Evolutionary conservation across 73 alveolate genomes (phyloP).

Genomic region (Diophrys sp.): DNA sequence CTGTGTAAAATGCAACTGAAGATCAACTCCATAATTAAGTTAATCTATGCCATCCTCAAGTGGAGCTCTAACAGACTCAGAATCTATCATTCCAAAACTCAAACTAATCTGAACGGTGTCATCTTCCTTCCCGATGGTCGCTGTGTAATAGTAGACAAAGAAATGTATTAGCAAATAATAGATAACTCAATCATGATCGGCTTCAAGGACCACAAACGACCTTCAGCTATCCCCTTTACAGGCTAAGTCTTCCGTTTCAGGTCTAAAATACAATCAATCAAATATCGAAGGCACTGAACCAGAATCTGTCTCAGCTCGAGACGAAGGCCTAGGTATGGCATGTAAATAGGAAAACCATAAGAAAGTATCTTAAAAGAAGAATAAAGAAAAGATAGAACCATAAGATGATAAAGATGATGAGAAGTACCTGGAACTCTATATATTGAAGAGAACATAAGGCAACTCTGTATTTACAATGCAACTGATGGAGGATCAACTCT

Average conservation of each 20-base stretch:
- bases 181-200: constrained; percentile 51
- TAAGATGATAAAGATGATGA: not conserved
- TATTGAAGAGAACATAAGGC: constrained; percentile 20
- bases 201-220: not conserved
- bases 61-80: too few relatives aligned
- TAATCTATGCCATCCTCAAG: too few relatives aligned
- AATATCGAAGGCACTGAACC: not conserved
- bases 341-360: not conserved
- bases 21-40: too few relatives aligned
- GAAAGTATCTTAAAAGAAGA: constrained; percentile 6
- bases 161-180: constrained; percentile 37
- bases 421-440: constrained; percentile 5
- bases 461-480: constrained; percentile 10
- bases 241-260: too few relatives aligned
- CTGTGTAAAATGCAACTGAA: too few relatives aligned
- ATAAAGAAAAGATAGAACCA: not conserved
- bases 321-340: not conserved
- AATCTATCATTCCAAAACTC: too few relatives aligned
- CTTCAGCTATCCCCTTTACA: not conserved
- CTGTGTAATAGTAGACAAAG: constrained; percentile 49
- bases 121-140: constrained; percentile 77
- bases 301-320: not conserved
- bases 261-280: too few relatives aligned
- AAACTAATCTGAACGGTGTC: constrained; percentile 37
- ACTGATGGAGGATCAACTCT: constrained; percentile 3